Conservation (phyloP, 495 filamentous ascomycete genomes). For the Rostrohypoxylon terebratum region DNA sequence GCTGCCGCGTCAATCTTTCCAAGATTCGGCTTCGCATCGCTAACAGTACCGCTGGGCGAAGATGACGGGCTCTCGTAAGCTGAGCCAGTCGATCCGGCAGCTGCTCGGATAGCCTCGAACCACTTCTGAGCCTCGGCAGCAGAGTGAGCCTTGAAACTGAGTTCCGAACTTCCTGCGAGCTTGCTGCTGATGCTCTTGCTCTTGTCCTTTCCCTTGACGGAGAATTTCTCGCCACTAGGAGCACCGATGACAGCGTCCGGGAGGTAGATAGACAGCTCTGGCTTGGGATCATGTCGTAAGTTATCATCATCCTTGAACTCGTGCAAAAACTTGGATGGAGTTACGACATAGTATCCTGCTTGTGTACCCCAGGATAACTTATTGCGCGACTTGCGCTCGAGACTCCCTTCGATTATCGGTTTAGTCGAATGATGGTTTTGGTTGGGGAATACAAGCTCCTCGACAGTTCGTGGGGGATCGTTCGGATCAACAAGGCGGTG, state of each 20-base stretch:
- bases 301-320: slow-evolving; percentile 97
- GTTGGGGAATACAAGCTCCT: slow-evolving; percentile 85
- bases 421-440: slow-evolving; percentile 83
- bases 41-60: slow-evolving; percentile 36
- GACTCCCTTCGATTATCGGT: slow-evolving; percentile 83
- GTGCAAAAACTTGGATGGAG: slow-evolving; percentile 85
- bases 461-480: slow-evolving; percentile 74
- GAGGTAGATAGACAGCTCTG: slow-evolving; percentile 89
- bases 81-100: slow-evolving; percentile 54
- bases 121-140: slow-evolving; percentile 81
- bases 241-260: slow-evolving; percentile 87
- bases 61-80: slow-evolving; percentile 45
- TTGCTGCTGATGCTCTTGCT: slow-evolving; percentile 63
- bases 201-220: slow-evolving; percentile 91
- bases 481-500: slow-evolving; percentile 83
- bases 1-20: slow-evolving; percentile 34
- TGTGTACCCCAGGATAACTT: slow-evolving; percentile 79
- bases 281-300: slow-evolving; percentile 79
- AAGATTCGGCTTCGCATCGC: slow-evolving; percentile 25
- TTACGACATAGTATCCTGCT: slow-evolving; percentile 89
- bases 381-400: slow-evolving; percentile 88
- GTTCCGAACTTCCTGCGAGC: slow-evolving; percentile 63
- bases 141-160: slow-evolving; percentile 75
- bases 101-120: slow-evolving; percentile 74
- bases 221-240: slow-evolving; percentile 85